Evolutionary conservation across 176 grass and related monocot species (phyloP), one percentile per base, ranked within the genome.

Genomic region (Musa itinerans): DNA sequence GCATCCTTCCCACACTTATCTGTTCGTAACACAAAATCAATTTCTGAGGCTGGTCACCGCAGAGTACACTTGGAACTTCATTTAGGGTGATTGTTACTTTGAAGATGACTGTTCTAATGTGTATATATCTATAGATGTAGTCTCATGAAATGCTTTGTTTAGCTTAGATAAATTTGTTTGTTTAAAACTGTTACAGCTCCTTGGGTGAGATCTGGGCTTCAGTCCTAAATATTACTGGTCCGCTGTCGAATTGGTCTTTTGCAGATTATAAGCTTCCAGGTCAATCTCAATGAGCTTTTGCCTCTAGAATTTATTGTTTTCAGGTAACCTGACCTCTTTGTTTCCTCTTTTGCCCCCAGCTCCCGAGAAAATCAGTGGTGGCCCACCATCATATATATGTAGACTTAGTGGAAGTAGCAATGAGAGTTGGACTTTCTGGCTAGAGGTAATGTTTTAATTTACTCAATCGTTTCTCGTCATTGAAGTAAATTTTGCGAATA

Each of bases 231-330:
- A 87, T 98, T 81, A 98, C 94, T 20, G 94, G 94, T 55, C 90
- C 94, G 53, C 71, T 98, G 68, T 88, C 87, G 51, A 93, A 98
- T 89, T 98, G 94, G 94, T 98, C 94, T 59, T 98, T 98, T 17
- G 88, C 94, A 71, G 90, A 93, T 56, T 80, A 43, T 78, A 89
- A 65, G 29, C 87, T 93, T 53, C 83, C 94, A 87, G 88, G 94
- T 97, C 21, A 59, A 63, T 20, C 76, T 13, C 20, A 83, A 64
- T 68, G 69, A 65, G 5, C 23, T 62, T 80, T 74, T 82, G 10
- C 23, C 5, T 12, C 6, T 49, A 62, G 8, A 16, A n/a, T 52
- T 53, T 10, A 23, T 77, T 80, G 73, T 70, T 70, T 53, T 83
- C 63, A 64, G 54, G 14, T 23, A 66, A 78, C 51, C 73, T 72